phyloP scores from a whole-genome alignment of 306 rosid species.

The Dalbergia cultrata region DNA sequence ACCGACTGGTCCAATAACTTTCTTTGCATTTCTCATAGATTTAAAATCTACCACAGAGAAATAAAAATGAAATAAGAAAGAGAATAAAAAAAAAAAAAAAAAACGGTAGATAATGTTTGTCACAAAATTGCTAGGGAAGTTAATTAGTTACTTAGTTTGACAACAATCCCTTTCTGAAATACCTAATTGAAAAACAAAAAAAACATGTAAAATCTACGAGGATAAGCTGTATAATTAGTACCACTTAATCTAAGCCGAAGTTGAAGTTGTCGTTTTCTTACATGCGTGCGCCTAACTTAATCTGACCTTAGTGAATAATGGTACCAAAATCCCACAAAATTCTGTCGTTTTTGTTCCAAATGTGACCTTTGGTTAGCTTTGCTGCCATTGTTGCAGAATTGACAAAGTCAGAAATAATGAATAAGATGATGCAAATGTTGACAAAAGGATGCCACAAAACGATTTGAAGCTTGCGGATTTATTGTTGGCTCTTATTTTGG shows the following conservation, averaged over 20 bases:
- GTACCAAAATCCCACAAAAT: not conserved
- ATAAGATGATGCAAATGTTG: not conserved
- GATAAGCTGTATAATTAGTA: not conserved
- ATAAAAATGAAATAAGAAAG: no score
- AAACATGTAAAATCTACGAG: no score
- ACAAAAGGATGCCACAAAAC: no score
- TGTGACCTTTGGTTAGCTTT: not conserved
- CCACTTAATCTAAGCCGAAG: not conserved
- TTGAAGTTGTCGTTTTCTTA: not conserved
- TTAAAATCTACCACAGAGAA: no score
- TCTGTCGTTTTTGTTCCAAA: conserved; percentile 23
- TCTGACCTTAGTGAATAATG: not conserved
- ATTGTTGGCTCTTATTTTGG: not conserved
- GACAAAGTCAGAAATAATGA: not conserved
- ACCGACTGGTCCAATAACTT: no score
- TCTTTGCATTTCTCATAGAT: no score
- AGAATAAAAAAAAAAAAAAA: no score
- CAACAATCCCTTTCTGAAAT: no score
- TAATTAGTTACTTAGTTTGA: no score
- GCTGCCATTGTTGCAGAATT: not conserved
- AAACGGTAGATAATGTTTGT: no score
- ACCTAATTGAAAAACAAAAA: no score
- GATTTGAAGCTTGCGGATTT: not conserved
- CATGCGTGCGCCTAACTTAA: not conserved
- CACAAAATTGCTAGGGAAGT: no score